These are phyloP conservation scores for Lactifluus pinguis DNA, from an alignment of 768 basidiomycete genomes.

Conservation along the genomic window DNA sequence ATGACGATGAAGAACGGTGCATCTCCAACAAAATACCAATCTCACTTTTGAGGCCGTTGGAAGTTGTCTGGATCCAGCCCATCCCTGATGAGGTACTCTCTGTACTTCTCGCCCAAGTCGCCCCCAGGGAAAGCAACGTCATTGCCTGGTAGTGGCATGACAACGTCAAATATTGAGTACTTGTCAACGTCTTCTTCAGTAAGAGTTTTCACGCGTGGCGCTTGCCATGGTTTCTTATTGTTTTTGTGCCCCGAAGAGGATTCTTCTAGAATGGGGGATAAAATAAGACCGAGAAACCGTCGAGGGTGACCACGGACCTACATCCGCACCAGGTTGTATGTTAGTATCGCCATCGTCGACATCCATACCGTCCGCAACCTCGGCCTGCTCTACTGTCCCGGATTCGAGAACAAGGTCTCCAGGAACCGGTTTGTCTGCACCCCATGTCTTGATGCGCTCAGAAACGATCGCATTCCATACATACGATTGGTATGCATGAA, in stretches of 20 bases:
- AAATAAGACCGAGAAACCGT: background rate
- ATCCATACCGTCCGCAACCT: conserved; percentile 25
- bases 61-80: conserved; percentile 89
- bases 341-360: conserved; percentile 28
- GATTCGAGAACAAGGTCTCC: conserved; percentile 87
- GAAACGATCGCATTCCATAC: conserved; percentile 98
- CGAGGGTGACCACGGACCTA: background rate
- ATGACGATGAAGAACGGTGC: background rate
- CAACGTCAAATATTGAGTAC: conserved; percentile 87
- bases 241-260: conserved; percentile 18
- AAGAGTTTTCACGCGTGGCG: conserved; percentile 68
- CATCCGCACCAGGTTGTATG: conserved; percentile 18
- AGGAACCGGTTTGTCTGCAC: conserved; percentile 60
- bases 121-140: conserved; percentile 92
- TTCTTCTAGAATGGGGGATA: conserved; percentile 7
- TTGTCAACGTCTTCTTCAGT: conserved; percentile 68
- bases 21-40: background rate
- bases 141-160: conserved; percentile 95
- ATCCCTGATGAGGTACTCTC: conserved; percentile 71
- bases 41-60: conserved; percentile 81
- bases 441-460: conserved; percentile 76
- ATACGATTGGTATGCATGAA: conserved; percentile 97
- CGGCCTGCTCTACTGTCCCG: conserved; percentile 22
- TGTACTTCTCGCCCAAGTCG: conserved; percentile 75
- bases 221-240: conserved; percentile 45